Evolutionary conservation across 257 asterid genomes (phyloP).

Genomic region (Salvia rosmarinus): DNA sequence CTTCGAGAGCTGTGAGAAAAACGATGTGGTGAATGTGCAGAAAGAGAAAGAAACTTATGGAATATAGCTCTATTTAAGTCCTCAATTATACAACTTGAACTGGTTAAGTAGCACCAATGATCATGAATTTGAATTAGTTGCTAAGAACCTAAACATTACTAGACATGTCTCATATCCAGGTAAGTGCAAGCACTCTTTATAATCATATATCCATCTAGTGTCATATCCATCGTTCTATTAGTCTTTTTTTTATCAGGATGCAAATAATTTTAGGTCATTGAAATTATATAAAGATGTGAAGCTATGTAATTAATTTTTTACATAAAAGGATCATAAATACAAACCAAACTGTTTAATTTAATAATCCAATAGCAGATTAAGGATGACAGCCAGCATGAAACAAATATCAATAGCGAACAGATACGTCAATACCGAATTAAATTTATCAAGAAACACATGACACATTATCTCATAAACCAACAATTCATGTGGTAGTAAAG

Average conservation of each 20-base stretch:
- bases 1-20: conserved; percentile 62
- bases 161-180: background rate
- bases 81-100: background rate
- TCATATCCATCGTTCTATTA: background rate
- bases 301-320: background rate
- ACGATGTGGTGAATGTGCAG: conserved; percentile 14
- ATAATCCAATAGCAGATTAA: background rate
- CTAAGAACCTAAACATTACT: background rate
- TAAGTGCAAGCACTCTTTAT: background rate
- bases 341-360: background rate
- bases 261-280: conserved; percentile 4
- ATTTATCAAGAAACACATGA: conserved; percentile 3
- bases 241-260: background rate
- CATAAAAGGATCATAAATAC: background rate
- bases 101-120: background rate
- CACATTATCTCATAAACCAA: background rate
- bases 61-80: background rate
- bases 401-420: background rate
- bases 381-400: background rate
- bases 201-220: background rate
- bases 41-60: conserved; percentile 20
- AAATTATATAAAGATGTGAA: background rate
- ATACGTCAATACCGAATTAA: background rate
- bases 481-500: background rate
- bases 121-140: background rate